Evolutionary conservation across 306 rosid species (phyloP).

Genomic region (Pyrus betulifolia): DNA sequence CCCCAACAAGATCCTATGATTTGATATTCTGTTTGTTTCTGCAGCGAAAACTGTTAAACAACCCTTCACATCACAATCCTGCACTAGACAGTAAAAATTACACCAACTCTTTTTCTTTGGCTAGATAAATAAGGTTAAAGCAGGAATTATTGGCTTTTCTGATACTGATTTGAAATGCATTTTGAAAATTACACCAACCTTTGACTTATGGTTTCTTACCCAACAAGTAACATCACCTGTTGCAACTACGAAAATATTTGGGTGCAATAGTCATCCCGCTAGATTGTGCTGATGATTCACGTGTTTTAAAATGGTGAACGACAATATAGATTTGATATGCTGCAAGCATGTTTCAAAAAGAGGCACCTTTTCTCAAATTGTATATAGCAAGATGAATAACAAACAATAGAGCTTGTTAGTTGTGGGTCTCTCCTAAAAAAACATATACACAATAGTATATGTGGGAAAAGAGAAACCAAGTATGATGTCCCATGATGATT

Average conservation of each 20-base stretch:
- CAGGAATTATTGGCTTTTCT: background rate
- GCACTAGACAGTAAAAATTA: background rate
- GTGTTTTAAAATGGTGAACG: background rate
- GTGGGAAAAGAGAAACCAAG: conserved; percentile 31
- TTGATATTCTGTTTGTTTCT: conserved; percentile 1
- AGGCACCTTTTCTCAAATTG: background rate
- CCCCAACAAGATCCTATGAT: background rate
- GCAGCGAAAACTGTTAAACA: background rate
- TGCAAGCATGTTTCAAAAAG: background rate
- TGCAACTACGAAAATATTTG: background rate
- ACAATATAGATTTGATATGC: background rate
- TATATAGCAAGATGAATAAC: conserved; percentile 4
- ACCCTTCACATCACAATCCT: background rate
- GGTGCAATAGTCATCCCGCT: background rate
- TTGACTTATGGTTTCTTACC: background rate
- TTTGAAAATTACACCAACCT: background rate
- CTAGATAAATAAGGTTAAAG: background rate
- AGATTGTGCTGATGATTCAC: background rate
- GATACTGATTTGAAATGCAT: background rate
- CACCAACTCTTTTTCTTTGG: background rate
- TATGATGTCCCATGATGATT: background rate
- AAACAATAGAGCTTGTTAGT: conserved; percentile 2
- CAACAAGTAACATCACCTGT: background rate
- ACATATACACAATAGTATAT: conserved; percentile 3
- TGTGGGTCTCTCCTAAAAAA: conserved; percentile 26